phyloP scores from a whole-genome alignment of 2,329 filamentous ascomycete species.

The Monosporascus sp. region DNA sequence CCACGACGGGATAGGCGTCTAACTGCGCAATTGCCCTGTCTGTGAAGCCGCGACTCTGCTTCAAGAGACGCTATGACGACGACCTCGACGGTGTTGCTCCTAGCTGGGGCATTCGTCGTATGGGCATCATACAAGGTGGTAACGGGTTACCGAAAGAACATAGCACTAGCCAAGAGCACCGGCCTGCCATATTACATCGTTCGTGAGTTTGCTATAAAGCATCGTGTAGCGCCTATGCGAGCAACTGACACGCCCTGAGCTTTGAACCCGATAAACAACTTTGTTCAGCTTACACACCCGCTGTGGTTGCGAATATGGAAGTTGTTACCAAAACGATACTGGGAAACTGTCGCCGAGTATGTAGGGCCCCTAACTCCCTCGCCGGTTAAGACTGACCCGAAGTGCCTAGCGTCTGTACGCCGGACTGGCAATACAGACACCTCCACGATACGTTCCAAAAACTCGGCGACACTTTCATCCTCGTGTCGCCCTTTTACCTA shows the following conservation, averaged over 20 bases:
- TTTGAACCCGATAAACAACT: conserved; percentile 41
- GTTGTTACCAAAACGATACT: conserved; percentile 49
- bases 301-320: conserved; percentile 53
- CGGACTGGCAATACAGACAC: conserved; percentile 53
- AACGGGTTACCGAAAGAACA: conserved; percentile 36
- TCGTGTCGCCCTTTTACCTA: conserved; percentile 52
- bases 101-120: conserved; percentile 27
- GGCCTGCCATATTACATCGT: conserved; percentile 48
- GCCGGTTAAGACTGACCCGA: conserved; percentile 29
- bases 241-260: conserved; percentile 29
- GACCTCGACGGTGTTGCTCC: conserved; percentile 32
- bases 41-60: no score
- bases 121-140: conserved; percentile 27
- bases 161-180: conserved; percentile 43
- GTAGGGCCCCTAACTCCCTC: conserved; percentile 19
- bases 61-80: conserved; percentile 12
- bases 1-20: no score
- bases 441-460: conserved; percentile 53
- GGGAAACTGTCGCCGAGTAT: conserved; percentile 56
- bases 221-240: not conserved
- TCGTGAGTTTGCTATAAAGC: conserved; percentile 36
- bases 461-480: conserved; percentile 58
- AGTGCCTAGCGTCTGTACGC: conserved; percentile 33
- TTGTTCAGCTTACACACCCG: conserved; percentile 50
- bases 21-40: no score